Percentiles rank a stretch among this genome's conserved stretches.
Evolutionary conservation across 2,329 filamentous ascomycete genomes (phyloP).

Genomic region (Talaromyces sp.): DNA sequence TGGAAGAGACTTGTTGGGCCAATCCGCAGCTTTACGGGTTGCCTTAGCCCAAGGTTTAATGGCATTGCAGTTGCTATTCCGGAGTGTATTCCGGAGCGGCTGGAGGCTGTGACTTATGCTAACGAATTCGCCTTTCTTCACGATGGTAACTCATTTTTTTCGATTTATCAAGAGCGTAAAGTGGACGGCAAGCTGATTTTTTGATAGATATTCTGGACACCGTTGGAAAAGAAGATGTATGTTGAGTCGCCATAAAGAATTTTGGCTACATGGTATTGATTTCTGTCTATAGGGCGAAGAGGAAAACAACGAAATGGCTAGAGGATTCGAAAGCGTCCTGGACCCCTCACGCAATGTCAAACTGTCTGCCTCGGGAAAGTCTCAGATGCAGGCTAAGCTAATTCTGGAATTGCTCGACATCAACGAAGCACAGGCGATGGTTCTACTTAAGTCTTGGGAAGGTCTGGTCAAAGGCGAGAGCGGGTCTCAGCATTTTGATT

Average conservation of each 20-base stretch:
- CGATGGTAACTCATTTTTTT: constrained; percentile 25
- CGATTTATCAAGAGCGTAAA: constrained; percentile 7
- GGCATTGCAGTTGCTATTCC: constrained; percentile 30
- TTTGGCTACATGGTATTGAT: neutral
- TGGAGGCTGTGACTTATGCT: constrained; percentile 35
- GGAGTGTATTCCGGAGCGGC: constrained; percentile 33
- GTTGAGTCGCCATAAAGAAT: neutral
- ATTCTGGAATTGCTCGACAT: neutral
- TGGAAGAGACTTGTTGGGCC: neutral
- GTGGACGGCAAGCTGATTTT: neutral
- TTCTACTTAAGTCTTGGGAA: neutral
- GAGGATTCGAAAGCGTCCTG: constrained; percentile 17
- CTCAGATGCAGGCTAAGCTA: constrained; percentile 1
- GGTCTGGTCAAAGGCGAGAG: neutral
- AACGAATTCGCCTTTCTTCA: constrained; percentile 39
- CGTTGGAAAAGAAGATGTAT: neutral
- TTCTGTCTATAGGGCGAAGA: constrained; percentile 21
- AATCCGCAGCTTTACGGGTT: constrained; percentile 12
- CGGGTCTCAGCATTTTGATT: constrained; percentile 7
- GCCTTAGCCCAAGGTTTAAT: constrained; percentile 17
- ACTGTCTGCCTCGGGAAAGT: constrained; percentile 5
- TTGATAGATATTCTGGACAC: neutral
- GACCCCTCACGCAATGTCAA: neutral
- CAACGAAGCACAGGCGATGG: neutral
- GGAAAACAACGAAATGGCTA: constrained; percentile 18